phyloP scores from a whole-genome alignment of 1,284 basidiomycete species.

The Volvariella surrecta region DNA sequence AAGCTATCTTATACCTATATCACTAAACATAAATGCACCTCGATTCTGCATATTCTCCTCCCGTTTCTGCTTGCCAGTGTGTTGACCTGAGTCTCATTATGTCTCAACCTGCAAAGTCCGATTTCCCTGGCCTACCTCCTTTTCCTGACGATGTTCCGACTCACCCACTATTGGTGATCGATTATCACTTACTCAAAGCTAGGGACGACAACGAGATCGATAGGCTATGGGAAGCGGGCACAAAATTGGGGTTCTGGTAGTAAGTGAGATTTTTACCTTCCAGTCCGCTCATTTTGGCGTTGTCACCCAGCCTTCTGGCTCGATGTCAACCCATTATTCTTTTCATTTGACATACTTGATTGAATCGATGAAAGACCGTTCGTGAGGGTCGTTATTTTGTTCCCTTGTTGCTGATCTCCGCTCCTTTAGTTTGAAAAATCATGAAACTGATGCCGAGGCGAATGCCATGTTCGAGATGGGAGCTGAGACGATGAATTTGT shows the following conservation, averaged over 20 bases:
- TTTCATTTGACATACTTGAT: not conserved
- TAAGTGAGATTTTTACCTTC: too few species aligned
- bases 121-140: slow-evolving; percentile 18
- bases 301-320: too few species aligned
- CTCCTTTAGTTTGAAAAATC: slow-evolving; percentile 38
- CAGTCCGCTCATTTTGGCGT: too few species aligned
- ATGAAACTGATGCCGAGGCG: slow-evolving; percentile 35
- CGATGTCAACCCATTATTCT: not conserved
- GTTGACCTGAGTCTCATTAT: too few species aligned
- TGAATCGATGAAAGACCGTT: too few species aligned
- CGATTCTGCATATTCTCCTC: too few species aligned
- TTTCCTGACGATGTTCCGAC: slow-evolving; percentile 37
- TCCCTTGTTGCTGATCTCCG: not conserved
- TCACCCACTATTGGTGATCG: slow-evolving; percentile 38
- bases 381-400: not conserved
- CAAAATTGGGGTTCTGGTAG: slow-evolving; percentile 44
- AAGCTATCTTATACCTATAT: too few species aligned
- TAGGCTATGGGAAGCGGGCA: slow-evolving; percentile 42
- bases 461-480: slow-evolving; percentile 48
- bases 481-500: slow-evolving; percentile 46
- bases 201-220: slow-evolving; percentile 30
- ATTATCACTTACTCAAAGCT: slow-evolving; percentile 31
- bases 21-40: too few species aligned
- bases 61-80: too few species aligned
- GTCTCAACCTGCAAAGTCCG: too few species aligned